Percentiles rank a stretch among this genome's conserved stretches.
phyloP scores from a whole-genome alignment of 1,284 basidiomycete genomes.

The Papiliotrema nemorosa region DNA sequence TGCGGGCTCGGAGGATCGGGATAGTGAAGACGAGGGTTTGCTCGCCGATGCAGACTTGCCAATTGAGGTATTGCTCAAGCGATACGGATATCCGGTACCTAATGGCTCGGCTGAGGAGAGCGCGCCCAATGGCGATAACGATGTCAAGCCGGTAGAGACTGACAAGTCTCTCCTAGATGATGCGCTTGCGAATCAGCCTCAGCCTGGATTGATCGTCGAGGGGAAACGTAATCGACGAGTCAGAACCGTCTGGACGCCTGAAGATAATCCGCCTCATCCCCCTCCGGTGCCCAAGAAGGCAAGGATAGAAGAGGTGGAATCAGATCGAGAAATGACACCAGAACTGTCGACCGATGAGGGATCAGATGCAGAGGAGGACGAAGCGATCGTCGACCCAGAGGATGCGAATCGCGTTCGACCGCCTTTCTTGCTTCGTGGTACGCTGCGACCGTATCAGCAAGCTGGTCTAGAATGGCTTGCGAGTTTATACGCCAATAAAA shows the following conservation, averaged over 20 bases:
- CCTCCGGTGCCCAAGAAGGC: slow-evolving; percentile 15
- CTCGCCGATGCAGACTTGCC: slow-evolving; percentile 55
- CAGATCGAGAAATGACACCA: slow-evolving; percentile 15
- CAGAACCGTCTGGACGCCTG: slow-evolving; percentile 39
- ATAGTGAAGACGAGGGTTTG: slow-evolving; percentile 54
- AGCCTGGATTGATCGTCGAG: slow-evolving; percentile 23
- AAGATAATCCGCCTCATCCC: slow-evolving; percentile 22
- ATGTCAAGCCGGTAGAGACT: slow-evolving; percentile 4
- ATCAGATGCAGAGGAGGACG: slow-evolving; percentile 16
- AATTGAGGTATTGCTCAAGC: slow-evolving; percentile 55
- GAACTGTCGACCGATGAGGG: slow-evolving; percentile 23
- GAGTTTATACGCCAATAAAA: slow-evolving; percentile 75
- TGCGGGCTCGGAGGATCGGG: slow-evolving; percentile 41
- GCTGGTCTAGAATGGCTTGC: slow-evolving; percentile 94
- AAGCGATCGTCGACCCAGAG: slow-evolving; percentile 11
- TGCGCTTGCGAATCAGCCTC: slow-evolving; percentile 14
- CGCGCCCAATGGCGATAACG: background rate
- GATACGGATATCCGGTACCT: slow-evolving; percentile 51
- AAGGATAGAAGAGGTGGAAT: slow-evolving; percentile 24
- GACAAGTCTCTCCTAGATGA: slow-evolving; percentile 40
- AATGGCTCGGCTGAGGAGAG: background rate
- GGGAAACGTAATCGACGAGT: slow-evolving; percentile 37
- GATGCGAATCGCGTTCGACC: slow-evolving; percentile 54
- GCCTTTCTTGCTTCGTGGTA: slow-evolving; percentile 80
- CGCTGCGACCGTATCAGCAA: slow-evolving; percentile 89